A percentile compares a stretch with the other conserved stretches of the same genome.
phyloP scores from a whole-genome alignment of 2,329 filamentous ascomycete genomes.

The Aspergillus quadrilineatus region DNA sequence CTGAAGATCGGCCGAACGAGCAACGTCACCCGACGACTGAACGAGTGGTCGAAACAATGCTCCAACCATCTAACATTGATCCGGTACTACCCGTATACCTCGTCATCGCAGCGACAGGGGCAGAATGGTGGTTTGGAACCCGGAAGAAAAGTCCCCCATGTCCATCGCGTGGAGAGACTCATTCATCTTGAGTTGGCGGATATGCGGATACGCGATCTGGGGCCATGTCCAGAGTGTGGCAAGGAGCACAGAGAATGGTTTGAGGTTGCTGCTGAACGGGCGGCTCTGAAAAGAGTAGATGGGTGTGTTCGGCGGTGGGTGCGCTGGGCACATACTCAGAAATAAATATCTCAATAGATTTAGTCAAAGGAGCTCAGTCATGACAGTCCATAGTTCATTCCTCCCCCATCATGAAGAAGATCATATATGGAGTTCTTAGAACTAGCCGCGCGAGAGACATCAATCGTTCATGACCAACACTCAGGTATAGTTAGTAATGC shows the following conservation, averaged over 20 bases:
- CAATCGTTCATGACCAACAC: no score
- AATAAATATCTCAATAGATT: not conserved
- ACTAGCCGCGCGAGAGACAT: no score
- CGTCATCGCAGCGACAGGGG: slow-evolving; percentile 18
- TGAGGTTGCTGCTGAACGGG: slow-evolving; percentile 72
- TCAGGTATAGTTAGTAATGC: no score
- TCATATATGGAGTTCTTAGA: no score
- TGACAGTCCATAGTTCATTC: no score
- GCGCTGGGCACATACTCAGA: slow-evolving; percentile 67
- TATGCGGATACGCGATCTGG: slow-evolving; percentile 56
- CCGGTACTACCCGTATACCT: slow-evolving; percentile 80
- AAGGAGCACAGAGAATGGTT: slow-evolving; percentile 94
- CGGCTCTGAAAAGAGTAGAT: slow-evolving; percentile 67
- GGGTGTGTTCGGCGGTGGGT: slow-evolving; percentile 82
- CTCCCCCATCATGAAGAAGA: no score
- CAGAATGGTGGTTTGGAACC: slow-evolving; percentile 26
- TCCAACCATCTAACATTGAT: slow-evolving; percentile 84
- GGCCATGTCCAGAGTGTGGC: slow-evolving; percentile 72
- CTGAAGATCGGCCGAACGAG: slow-evolving; percentile 66
- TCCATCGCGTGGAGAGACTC: slow-evolving; percentile 82
- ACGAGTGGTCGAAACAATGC: slow-evolving; percentile 92
- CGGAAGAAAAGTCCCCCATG: slow-evolving; percentile 73
- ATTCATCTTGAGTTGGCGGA: slow-evolving; percentile 83
- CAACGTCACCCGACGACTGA: slow-evolving; percentile 87
- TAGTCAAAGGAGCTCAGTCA: no score